Evolutionary conservation across 2,329 filamentous ascomycete genomes (phyloP), one percentile per base, ranked within the genome.

Genomic region (Grosmannia serpens): DNA sequence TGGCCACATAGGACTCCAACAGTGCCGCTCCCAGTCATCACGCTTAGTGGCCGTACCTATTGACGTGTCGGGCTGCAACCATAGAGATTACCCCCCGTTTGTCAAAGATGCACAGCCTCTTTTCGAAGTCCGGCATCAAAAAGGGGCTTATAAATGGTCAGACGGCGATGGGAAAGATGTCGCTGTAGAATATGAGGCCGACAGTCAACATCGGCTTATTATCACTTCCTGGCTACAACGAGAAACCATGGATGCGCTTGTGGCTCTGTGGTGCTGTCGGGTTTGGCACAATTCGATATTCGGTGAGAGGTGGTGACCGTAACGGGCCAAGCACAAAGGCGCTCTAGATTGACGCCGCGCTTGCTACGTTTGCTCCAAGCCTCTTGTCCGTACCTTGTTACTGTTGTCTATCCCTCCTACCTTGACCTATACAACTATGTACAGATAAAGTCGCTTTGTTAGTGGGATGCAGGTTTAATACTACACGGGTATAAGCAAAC

Each of bases 241-340:
- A 15, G 11, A 29, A 22, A 31, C 9, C 2, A 24, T 27, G 17
- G 56, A 58, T 15, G 49, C 50, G 3, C 56, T 58, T 26, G 56
- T 58, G 17, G 56, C 49, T 7, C 35, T 58, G 22, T 58, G 56
- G 56, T 58, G 56, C 24, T 53, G 56, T 29, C 49, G 38, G 7
- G 31, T 58, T 26, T 58, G 56, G 56, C 38, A 55, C 17, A 4
- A 20, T 4, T 38, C 55, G 29, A 27, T n/a, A n/a, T n/a, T 35
- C 11, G 33, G 10, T 10, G 33, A 35, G 10, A n/a, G n/a, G n/a
- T n/a, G n/a, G n/a, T n/a, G n/a, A n/a, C n/a, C n/a, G n/a, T n/a
- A n/a, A n/a, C n/a, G n/a, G n/a, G n/a, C n/a, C n/a, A n/a, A n/a
- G n/a, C n/a, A n/a, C n/a, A n/a, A n/a, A n/a, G n/a, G n/a, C n/a